Percentiles rank a stretch among this genome's conserved stretches.
Conservation (phyloP, 345 rosid genomes). For the Xanthoceras sorbifolium region DNA sequence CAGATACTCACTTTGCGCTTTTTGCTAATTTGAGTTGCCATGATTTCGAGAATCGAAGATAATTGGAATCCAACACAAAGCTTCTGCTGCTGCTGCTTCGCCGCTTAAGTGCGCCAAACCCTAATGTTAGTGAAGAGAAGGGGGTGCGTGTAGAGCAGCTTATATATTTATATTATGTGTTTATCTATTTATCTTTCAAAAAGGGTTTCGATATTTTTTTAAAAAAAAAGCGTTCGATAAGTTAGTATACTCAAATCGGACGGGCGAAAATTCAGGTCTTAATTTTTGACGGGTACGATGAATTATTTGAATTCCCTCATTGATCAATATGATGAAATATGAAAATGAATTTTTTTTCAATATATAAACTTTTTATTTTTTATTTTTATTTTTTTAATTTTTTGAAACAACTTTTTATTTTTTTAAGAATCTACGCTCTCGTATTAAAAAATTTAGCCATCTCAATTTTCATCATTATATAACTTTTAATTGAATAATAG, state of each 20-base stretch:
- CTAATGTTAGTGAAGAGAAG: neutral
- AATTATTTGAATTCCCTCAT: neutral
- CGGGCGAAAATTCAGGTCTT: neutral
- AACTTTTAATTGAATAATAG: too few relatives aligned
- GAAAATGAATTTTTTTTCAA: too few relatives aligned
- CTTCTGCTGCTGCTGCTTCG: slow-evolving; percentile 12
- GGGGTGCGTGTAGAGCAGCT: neutral
- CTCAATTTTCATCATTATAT: too few relatives aligned
- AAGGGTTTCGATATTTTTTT: too few relatives aligned
- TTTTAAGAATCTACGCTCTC: too few relatives aligned
- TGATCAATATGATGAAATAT: neutral
- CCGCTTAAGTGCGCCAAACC: slow-evolving; percentile 17
- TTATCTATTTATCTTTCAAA: too few relatives aligned
- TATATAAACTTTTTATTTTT: too few relatives aligned
- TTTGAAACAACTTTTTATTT: too few relatives aligned
- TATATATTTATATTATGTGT: neutral
- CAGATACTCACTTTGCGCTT: slow-evolving; percentile 55
- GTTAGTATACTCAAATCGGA: neutral
- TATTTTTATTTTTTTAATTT: too few relatives aligned
- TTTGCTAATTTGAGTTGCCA: slow-evolving; percentile 80
- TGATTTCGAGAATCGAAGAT: slow-evolving; percentile 23
- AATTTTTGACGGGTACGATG: neutral
- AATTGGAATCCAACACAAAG: neutral
- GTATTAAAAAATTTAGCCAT: too few relatives aligned
- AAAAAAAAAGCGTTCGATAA: too few relatives aligned